Evolutionary conservation across 1,284 basidiomycete species (phyloP), one percentile per base, ranked within the genome.

Genomic region (Uromyces viciae-fabae): DNA sequence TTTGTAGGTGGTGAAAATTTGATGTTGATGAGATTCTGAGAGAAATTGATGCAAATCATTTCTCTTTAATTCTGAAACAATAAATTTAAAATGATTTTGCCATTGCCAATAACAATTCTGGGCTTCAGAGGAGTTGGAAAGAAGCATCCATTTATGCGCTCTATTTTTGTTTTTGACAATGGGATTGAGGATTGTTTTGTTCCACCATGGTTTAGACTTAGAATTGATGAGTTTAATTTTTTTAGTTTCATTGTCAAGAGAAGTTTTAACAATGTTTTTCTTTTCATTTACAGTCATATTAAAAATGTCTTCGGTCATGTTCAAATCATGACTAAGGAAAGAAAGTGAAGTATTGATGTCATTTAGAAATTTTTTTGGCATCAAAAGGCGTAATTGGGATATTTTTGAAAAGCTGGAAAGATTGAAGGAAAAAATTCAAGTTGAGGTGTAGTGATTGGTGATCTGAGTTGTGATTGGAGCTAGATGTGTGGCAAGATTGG

Each of bases 21-120:
- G 72, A 33, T 58, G 31, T 19, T 38, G 19, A 31, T 58, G 25
- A 25, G 3, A 33, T 40, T 75, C 36, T 56, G 72, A 46, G 15
- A 75, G 25, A 38, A 75, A 75, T 22, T 36, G 33, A 31, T 38
- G 25, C 72, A 46, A 75, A 25, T 75, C 49, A 52, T 56, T 58
- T 7, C 72, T 5, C 42, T 75, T 75, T 11, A 75, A n/a, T 25
- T 75, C 72, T 19, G 25, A 31, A 9, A 75, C 33, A 38, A n/a
- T 75, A 9, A 56, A 7, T 31, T 54, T 73, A 9, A 74, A 56
- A 15, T n/a, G 33, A 22, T 58, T 49, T 54, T 74, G 46, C 42
- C 72, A 74, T 31, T 7, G 19, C 3, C 42, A 28, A 52, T 31
- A 74, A 38, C 46, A 49, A 14, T 36, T 31, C 3, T 2, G 33